Base-by-base conservation (phyloP, 768 basidiomycete species). In the Mrakia hoshinonis region DNA sequence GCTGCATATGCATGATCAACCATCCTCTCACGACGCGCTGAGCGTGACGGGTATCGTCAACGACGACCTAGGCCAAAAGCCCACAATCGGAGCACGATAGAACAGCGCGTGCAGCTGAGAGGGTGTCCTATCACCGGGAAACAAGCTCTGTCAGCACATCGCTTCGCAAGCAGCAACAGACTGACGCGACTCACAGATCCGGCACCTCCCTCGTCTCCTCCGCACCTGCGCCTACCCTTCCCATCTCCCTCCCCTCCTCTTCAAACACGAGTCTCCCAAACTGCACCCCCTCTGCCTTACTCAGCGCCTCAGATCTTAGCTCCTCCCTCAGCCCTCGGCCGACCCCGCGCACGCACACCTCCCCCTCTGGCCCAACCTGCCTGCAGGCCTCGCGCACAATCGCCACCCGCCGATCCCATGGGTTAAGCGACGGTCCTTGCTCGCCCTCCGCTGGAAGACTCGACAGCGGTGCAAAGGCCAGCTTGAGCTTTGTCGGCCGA, bases 371-470 rank as follows among this genome's bases (percentile, higher is more conserved):
- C 31, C 34, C 34, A 7, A 38, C 31, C 13, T 31, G 15, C 22
- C 20, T 12, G n/a, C 34, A 61, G 7, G 58, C 58, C 34, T 39
- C 15, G 15, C 34, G 31, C 1, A 61, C 58, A 10, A 61, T 38
- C 18, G 58, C 22, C 2, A 61, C 58, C 7, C 58, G 31, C 1
- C 58, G 67, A 46, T 68, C 67, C 67, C 67, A 68, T 0, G 67
- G 67, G 13, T 68, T 68, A 20, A 68, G 54, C 4, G 67, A 68
- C 12, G 55, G 67, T 13, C 67, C 67, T 24, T 61, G 58, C 22
- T 61, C 58, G 39, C 38, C 29, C n/a, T 58, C 55, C 52, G 38
- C 26, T 24, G 67, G 29, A 38, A 68, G 54, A 3, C 34, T 26
- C 7, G 13, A 10, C 24, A 60, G 29, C 12, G 67, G 54, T 13